Percentiles rank a stretch among this genome's conserved stretches.
These are phyloP conservation scores for Candida silvicultrix DNA, from an alignment of 805 yeast genomes.

Conservation along the genomic window DNA sequence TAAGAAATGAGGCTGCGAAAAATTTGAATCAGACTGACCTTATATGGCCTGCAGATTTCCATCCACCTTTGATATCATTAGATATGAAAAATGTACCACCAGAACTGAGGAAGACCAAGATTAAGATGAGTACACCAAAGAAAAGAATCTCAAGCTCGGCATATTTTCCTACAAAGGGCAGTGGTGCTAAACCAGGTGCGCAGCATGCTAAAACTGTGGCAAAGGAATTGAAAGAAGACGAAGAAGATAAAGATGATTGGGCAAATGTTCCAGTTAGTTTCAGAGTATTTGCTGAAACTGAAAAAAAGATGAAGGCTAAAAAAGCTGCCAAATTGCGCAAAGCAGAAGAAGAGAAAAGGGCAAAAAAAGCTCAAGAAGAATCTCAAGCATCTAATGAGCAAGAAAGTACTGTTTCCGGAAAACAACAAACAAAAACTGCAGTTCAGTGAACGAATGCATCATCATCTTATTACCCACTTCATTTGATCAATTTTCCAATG, in stretches of 20 bases:
- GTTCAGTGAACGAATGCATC: too few relatives aligned
- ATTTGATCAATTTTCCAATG: too few relatives aligned
- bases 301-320: slow-evolving; percentile 50
- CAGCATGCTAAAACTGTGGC: slow-evolving; percentile 22
- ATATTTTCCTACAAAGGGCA: slow-evolving; percentile 26
- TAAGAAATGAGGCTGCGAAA: slow-evolving; percentile 54
- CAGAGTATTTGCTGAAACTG: slow-evolving; percentile 79
- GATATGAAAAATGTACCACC: slow-evolving; percentile 38
- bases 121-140: slow-evolving; percentile 17
- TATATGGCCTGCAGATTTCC: slow-evolving; percentile 61
- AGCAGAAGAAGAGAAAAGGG: slow-evolving; percentile 16
- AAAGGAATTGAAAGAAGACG: slow-evolving; percentile 16
- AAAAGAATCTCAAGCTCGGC: slow-evolving; percentile 20
- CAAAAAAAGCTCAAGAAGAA: slow-evolving; percentile 1
- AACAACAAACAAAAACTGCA: too few relatives aligned
- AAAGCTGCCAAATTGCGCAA: slow-evolving; percentile 8
- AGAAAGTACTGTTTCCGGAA: too few relatives aligned
- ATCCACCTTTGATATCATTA: slow-evolving; percentile 43
- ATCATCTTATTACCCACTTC: too few relatives aligned
- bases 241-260: slow-evolving; percentile 40
- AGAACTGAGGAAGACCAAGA: slow-evolving; percentile 25
- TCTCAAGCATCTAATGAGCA: too few relatives aligned
- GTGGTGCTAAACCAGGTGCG: slow-evolving; percentile 23
- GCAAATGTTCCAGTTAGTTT: slow-evolving; percentile 67
- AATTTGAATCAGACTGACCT: slow-evolving; percentile 34